Evolutionary conservation across 148 eudicot genomes (phyloP), one percentile per base, ranked within the genome.

Genomic region (Amaranthus palmeri): DNA sequence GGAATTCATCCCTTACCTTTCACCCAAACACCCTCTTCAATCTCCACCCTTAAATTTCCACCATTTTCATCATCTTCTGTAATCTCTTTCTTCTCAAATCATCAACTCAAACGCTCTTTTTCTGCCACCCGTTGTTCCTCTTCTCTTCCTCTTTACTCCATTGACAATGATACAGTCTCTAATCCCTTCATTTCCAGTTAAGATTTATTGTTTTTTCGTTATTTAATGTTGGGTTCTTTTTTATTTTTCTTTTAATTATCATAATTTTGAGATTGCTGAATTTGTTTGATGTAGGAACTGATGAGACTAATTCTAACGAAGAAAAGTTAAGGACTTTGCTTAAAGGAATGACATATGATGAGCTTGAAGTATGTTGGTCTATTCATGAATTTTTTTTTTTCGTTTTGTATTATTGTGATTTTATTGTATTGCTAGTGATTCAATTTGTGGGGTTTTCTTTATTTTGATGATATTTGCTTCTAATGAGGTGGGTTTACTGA

Each of bases 311-410:
- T 68, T 64, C 58, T 59, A 50, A 59, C 45, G 74, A 57, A 55
- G 70, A 54, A 25, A 79, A 66, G 7, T 77, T 84, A 12, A 90
- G 81, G 80, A 83, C 83, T 50, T 25, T 85, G 40, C 73, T 90
- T 51, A 93, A 90, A 69, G 93, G 88, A 44, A 80, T 93, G 98
- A 79, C 81, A 77, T 93, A 87, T 60, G n/a, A 75, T 46, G 90
- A 93, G 69, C 84, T 92, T 54, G 81, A 92, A 78, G 98, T 92
- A 81, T 61, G 87, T 73, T 1, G 54, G 10, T 46, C 9, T 25
- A 25, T 56, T 1, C 4, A 6, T 45, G 51, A 13, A 46, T 12
- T 1, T 5, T 66, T 14, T 44, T 18, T 43, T 18, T 15, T 6
- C 69, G 15, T 15, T 46, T 46, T 5, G 4, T 25, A 25, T 17